Evolutionary conservation across 495 filamentous ascomycete species (phyloP).

Genomic region (Cryomyces minteri): DNA sequence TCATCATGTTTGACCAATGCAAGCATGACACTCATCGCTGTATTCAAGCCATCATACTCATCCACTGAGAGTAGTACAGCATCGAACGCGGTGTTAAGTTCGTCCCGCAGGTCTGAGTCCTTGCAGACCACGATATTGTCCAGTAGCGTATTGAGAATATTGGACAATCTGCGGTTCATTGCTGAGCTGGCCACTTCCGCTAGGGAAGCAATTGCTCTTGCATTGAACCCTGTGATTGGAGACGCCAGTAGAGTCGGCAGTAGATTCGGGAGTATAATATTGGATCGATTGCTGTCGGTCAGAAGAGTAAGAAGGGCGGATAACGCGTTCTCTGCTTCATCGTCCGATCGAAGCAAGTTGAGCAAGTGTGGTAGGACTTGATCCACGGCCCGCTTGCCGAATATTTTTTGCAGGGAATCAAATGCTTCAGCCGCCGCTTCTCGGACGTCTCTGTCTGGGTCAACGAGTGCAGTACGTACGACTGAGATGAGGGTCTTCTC

Average conservation of each 20-base stretch:
- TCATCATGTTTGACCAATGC: slow-evolving; percentile 81
- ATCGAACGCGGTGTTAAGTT: slow-evolving; percentile 66
- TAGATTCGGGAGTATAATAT: slow-evolving; percentile 90
- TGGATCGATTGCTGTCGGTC: slow-evolving; percentile 82
- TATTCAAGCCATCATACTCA: slow-evolving; percentile 89
- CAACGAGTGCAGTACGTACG: slow-evolving; percentile 81
- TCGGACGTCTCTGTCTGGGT: slow-evolving; percentile 72
- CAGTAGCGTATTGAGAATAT: slow-evolving; percentile 81
- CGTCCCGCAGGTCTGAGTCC: slow-evolving; percentile 53
- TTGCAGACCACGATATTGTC: slow-evolving; percentile 67
- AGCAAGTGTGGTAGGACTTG: slow-evolving; percentile 88
- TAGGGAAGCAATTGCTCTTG: slow-evolving; percentile 76
- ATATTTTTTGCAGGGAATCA: slow-evolving; percentile 76
- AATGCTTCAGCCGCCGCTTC: slow-evolving; percentile 96
- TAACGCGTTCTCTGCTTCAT: slow-evolving; percentile 78
- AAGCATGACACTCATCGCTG: slow-evolving; percentile 81
- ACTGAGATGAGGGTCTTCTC: slow-evolving; percentile 90
- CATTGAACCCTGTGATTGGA: slow-evolving; percentile 91
- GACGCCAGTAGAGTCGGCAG: slow-evolving; percentile 78
- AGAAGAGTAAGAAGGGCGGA: slow-evolving; percentile 83
- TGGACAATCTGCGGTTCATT: slow-evolving; percentile 76
- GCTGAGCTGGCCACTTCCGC: slow-evolving; percentile 75
- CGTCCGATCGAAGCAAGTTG: slow-evolving; percentile 64
- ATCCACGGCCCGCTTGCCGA: slow-evolving; percentile 86
- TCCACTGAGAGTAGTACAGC: slow-evolving; percentile 82